phyloP scores from a whole-genome alignment of 345 rosid genomes.

The Brassica incana region DNA sequence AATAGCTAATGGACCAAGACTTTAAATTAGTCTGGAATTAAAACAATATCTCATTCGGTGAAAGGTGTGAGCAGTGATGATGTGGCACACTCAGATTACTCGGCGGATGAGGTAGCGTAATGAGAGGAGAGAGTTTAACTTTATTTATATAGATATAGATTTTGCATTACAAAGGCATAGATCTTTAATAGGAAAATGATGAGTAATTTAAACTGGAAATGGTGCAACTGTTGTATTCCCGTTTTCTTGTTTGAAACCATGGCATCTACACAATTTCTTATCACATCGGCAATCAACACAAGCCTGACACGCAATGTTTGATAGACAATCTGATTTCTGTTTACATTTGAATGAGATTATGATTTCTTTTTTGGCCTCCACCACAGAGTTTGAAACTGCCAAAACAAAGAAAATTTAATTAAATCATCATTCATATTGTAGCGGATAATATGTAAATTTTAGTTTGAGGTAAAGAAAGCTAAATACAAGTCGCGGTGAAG shows the following conservation, averaged over 20 bases:
- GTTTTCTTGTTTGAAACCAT: neutral
- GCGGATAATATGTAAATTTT: neutral
- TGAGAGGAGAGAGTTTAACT: no score
- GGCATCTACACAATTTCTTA: constrained; percentile 10
- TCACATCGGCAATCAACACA: constrained; percentile 22
- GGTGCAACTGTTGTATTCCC: neutral
- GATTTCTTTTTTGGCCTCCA: constrained; percentile 2
- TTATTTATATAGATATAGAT: no score
- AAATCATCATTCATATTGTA: neutral
- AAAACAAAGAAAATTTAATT: neutral
- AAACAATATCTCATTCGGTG: no score
- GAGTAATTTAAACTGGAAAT: neutral
- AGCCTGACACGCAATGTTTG: constrained; percentile 18
- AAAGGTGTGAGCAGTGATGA: no score
- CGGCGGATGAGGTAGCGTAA: no score
- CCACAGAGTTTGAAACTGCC: neutral
- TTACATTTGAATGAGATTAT: neutral
- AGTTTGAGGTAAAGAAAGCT: neutral
- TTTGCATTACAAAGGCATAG: no score
- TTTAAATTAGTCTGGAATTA: no score
- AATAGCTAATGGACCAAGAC: no score
- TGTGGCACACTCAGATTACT: no score
- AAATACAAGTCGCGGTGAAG: neutral
- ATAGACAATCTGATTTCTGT: neutral
- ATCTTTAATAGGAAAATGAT: neutral